Evolutionary conservation across 371 early-diverging fungal genomes (phyloP), one percentile per base, ranked within the genome.

Genomic region (Massospora cicadina): DNA sequence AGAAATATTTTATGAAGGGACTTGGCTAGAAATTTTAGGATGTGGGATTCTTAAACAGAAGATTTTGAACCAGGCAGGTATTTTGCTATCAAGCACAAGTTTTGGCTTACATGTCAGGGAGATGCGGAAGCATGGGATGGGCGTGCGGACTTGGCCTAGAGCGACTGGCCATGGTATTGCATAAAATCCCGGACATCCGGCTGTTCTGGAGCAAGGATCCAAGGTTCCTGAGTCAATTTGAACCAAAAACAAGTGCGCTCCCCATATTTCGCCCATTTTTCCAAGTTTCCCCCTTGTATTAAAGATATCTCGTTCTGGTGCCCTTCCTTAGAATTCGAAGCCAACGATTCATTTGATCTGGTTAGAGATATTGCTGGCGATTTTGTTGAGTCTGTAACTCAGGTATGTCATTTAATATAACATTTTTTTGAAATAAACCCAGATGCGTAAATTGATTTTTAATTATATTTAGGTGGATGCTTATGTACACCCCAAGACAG

Each of bases 81-180:
- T 65, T 66, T 54, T 27, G 27, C 2, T n/a, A 23, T 13, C 25
- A 21, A 27, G 29, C 65, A 21, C 32, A 23, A 55, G 29, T 28
- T 30, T n/a, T 12, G 17, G 24, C 13, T 23, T 24, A 61, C 59
- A 12, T 23, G 12, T 2, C 63, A 82, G 82, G 82, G 32, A 75
- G 79, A 64, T 58, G 80, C 0, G 81, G 89, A 64, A 81, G 84
- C 64, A 79, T 95, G 63, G 97, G 91, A 3, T 96, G 98, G 95
- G 98, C 97, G 3, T 95, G 93, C 72, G 98, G 98, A 27, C 77
- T 96, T 68, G 98, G 98, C 1, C 76, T 98, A 12, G 98, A 98
- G 71, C 78, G 98, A n/a, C 75, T 98, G 65, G 94, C 96, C 0
- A 92, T 98, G 93, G 89, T 94, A 0, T 74, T 97, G 67, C 95